Base-by-base conservation (phyloP, 768 basidiomycete genomes). In the Boletus vinaceobasis region DNA sequence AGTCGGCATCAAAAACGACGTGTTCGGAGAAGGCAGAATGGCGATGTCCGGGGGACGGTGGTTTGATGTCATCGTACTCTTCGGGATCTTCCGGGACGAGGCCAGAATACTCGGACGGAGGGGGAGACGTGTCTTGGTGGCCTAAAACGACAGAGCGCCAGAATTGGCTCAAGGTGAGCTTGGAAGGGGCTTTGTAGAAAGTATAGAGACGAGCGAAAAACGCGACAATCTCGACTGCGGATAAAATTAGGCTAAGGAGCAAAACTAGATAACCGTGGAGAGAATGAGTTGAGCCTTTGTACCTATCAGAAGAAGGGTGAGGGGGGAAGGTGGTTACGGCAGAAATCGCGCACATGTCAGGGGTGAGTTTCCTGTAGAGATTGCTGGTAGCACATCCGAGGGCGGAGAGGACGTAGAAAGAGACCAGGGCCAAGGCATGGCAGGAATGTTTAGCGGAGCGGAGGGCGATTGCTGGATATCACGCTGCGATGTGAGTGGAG, bases 311-410 rank as follows among this genome's bases (percentile, higher is more conserved):
- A 39, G 21, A 48, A 58, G 67, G 47, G 66, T 50, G 46, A 53
- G 52, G 39, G 39, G 2, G 19, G 15, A 14, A 7, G 26, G 40
- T 61, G 14, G 55, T 61, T 48, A 51, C 48, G 62, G 55, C 62
- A 73, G 5, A 14, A 11, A 58, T 52, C 7, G 42, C 87, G 65
- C 71, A 94, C 87, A 93, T 85, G 70, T 95, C 79, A 3, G 91
- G 90, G 0, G 91, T 93, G 48, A 86, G 69, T 59, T 90, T 90
- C 42, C 77, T 77, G 71, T 98, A 97, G 23, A 90, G 66, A 2
- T 78, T 77, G 61, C 86, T 87, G 21, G 86, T 72, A 14, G 83
- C 76, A 67, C 87, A 82, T 5, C 90, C 91, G 38, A 95, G 66
- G 1, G 75, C 69, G 49, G 78, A 74, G 21, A 89, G 74, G 13